Evolutionary conservation across 345 rosid species (phyloP).

Genomic region (Camelina laxa): DNA sequence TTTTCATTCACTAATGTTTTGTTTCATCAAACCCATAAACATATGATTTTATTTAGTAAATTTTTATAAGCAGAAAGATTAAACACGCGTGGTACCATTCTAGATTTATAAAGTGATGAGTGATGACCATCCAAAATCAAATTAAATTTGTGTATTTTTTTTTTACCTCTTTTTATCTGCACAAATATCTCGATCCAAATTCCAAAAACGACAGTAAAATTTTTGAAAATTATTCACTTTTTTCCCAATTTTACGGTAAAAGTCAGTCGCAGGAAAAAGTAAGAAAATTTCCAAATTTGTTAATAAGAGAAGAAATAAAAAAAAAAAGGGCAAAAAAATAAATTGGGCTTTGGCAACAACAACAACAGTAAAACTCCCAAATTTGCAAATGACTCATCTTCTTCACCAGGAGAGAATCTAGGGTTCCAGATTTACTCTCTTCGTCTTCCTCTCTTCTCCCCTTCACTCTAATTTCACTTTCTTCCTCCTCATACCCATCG

Average conservation of each 20-base stretch:
- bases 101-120: background rate
- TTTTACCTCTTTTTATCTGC: background rate
- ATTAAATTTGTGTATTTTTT: background rate
- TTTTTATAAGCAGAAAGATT: conserved; percentile 29
- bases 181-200: conserved; percentile 1
- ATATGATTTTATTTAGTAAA: conserved; percentile 1
- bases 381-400: conserved; percentile 46
- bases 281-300: conserved; percentile 11
- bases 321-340: conserved; percentile 30
- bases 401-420: conserved; percentile 43
- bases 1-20: conserved; percentile 1
- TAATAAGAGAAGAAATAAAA: background rate
- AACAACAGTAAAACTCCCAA: conserved; percentile 35
- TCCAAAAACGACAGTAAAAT: conserved; percentile 6
- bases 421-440: conserved; percentile 48
- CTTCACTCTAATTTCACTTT: background rate
- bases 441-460: conserved; percentile 22
- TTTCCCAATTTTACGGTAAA: too few relatives aligned
- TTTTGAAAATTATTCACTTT: too few relatives aligned
- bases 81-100: conserved; percentile 31
- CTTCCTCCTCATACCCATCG: conserved; percentile 19
- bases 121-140: background rate
- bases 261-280: background rate
- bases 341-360: background rate
- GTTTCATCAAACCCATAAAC: conserved; percentile 31